Evolutionary conservation across 345 rosid genomes (phyloP), one percentile per base, ranked within the genome.

Genomic region (Camelina laxa): DNA sequence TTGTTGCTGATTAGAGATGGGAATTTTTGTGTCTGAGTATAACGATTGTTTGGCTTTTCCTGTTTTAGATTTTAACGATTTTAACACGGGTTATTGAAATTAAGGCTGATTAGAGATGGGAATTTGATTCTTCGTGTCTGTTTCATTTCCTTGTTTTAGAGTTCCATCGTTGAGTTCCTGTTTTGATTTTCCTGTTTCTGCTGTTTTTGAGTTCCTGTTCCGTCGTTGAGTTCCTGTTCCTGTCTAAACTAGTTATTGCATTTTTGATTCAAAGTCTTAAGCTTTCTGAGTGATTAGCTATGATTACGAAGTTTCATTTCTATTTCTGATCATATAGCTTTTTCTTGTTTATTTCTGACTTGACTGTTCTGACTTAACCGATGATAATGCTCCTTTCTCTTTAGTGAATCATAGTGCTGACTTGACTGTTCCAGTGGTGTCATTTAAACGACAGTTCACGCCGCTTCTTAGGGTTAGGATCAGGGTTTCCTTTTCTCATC

Each of bases 401-500:
- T 74, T n/a, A 30, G 59, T 74, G 66, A 55, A 74, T 65, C 78
- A 74, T 75, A 73, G 76, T 61, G 65, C 27, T 64, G 22, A 63
- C 67, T 58, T 39, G 54, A 58, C 66, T 47, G 58, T 74, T 64
- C n/a, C 72, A 57, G 8, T 50, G 30, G 42, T 17, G 41, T 75
- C 70, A 75, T 69, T 75, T 75, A 62, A 76, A 76, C 0, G 80
- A 76, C 33, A 76, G 57, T 47, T 88, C 91, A 16, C 97, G 97
- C 24, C 98, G 82, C 84, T 91, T 94, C 84, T 91, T 94, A 3
- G 90, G 90, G 60, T 89, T 85, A 2, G 85, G 87, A 36, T 89
- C 94, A 1, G 88, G 91, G 63, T 87, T 94, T 67, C 96, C 98
- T 87, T 88, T 94, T 74, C 84, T 87, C 98, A 94, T 94, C 98